Evolutionary conservation across 2,329 filamentous ascomycete genomes (phyloP).

Genomic region (Colletotrichum chlorophyti): DNA sequence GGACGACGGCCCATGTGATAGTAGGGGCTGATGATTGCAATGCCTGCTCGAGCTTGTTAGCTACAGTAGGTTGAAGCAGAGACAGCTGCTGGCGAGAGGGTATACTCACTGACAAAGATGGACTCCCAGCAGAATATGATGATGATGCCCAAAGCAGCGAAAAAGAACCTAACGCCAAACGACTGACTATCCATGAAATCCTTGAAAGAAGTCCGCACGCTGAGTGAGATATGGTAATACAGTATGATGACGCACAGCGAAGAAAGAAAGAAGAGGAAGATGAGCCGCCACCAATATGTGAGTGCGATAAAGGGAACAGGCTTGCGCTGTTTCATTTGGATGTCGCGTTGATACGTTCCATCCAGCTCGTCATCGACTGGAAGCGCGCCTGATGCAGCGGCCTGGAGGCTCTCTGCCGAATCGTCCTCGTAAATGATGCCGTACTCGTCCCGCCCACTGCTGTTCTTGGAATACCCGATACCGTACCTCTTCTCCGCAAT

Average conservation of each 20-base stretch:
- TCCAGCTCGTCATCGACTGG: not conserved
- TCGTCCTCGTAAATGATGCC: constrained; percentile 40
- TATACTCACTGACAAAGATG: constrained; percentile 44
- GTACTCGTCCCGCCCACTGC: constrained; percentile 36
- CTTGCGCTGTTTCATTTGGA: not conserved
- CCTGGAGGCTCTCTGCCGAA: constrained; percentile 29
- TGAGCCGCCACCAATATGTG: constrained; percentile 41
- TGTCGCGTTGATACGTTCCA: not conserved
- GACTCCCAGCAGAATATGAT: constrained; percentile 49
- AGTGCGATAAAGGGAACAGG: constrained; percentile 43
- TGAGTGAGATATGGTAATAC: constrained; percentile 44
- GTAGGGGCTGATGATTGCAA: constrained; percentile 53
- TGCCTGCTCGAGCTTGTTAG: constrained; percentile 39
- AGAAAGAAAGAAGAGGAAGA: constrained; percentile 40
- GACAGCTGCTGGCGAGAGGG: not conserved
- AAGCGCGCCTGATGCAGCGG: constrained; percentile 6
- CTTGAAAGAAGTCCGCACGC: constrained; percentile 34
- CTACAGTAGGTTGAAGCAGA: not conserved
- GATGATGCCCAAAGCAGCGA: constrained; percentile 47
- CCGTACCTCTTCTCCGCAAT: constrained; percentile 35
- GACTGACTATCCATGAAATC: constrained; percentile 45
- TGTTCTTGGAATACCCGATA: constrained; percentile 37
- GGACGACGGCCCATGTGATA: constrained; percentile 44
- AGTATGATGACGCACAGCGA: constrained; percentile 44
- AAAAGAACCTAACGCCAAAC: constrained; percentile 51